Evolutionary conservation across 192 early-diverging fungal genomes (phyloP).

Genomic region (Borealophlyctis nickersoniae): DNA sequence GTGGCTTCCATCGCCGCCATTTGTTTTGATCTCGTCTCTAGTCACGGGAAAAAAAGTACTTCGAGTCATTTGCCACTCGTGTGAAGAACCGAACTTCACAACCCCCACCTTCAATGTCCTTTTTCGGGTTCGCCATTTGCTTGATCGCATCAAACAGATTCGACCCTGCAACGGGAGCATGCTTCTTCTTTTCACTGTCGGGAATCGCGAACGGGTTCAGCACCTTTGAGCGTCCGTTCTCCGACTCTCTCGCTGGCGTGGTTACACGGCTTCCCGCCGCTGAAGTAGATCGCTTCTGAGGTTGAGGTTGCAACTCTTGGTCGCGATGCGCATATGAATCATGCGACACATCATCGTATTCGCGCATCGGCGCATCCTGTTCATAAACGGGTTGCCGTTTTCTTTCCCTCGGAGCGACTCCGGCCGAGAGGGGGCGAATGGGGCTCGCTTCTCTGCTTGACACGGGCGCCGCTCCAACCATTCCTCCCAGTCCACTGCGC

Average conservation of each 20-base stretch:
- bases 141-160: constrained; percentile 11
- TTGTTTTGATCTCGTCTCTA: constrained; percentile 1
- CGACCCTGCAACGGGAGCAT: not conserved
- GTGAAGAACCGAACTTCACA: not conserved
- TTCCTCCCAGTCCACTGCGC: not conserved
- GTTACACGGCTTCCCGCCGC: not conserved
- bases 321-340: not conserved
- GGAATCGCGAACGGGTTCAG: constrained; percentile 9
- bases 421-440: not conserved
- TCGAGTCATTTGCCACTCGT: not conserved
- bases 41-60: not conserved
- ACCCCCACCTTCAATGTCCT: not conserved
- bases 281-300: not conserved
- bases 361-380: not conserved
- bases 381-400: not conserved
- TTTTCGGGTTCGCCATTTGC: not conserved
- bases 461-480: not conserved
- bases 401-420: not conserved
- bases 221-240: not conserved
- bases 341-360: not conserved
- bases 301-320: not conserved
- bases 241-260: not conserved
- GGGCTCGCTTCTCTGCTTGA: not conserved
- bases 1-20: constrained; percentile 4
- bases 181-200: not conserved